Conservation (phyloP, 345 rosid species). For the Citrus sinensis region DNA sequence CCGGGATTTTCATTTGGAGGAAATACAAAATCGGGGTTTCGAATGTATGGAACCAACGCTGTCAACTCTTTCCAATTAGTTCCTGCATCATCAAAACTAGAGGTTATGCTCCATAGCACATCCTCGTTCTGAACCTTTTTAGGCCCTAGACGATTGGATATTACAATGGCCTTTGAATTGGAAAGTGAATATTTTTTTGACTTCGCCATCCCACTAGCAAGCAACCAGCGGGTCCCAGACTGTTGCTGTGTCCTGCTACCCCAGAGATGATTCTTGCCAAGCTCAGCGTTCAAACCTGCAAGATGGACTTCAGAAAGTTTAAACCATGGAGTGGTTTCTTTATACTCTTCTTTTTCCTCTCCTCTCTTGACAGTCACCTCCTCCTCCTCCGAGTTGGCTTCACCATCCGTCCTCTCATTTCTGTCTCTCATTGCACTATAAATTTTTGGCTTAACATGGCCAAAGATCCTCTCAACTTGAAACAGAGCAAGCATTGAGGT, state of each 20-base stretch:
- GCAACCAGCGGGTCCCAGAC: constrained; percentile 63
- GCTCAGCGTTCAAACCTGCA: constrained; percentile 52
- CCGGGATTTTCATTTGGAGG: constrained; percentile 27
- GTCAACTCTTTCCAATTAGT: constrained; percentile 24
- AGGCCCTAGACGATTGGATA: constrained; percentile 23
- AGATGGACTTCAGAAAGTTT: constrained; percentile 47
- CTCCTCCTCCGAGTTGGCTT: constrained; percentile 6
- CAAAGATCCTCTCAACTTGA: constrained; percentile 50
- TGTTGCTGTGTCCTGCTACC: constrained; percentile 49
- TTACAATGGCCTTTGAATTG: constrained; percentile 40
- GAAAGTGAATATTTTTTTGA: constrained; percentile 32
- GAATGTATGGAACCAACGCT: constrained; percentile 28
- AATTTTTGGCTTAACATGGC: constrained; percentile 14
- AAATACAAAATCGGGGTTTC: constrained; percentile 56
- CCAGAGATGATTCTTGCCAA: constrained; percentile 40
- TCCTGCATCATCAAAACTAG: constrained; percentile 18
- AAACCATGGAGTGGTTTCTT: constrained; percentile 29
- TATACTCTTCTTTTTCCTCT: not conserved
- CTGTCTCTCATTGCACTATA: constrained; percentile 17
- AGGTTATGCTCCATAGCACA: constrained; percentile 67
- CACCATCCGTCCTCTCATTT: constrained; percentile 14
- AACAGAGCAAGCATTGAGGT: constrained; percentile 70
- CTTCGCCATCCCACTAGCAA: constrained; percentile 51
- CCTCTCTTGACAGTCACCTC: not conserved
- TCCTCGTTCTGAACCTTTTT: constrained; percentile 23